Evolutionary conservation across 148 eudicot species (phyloP).

Genomic region (Persicaria tinctoria): DNA sequence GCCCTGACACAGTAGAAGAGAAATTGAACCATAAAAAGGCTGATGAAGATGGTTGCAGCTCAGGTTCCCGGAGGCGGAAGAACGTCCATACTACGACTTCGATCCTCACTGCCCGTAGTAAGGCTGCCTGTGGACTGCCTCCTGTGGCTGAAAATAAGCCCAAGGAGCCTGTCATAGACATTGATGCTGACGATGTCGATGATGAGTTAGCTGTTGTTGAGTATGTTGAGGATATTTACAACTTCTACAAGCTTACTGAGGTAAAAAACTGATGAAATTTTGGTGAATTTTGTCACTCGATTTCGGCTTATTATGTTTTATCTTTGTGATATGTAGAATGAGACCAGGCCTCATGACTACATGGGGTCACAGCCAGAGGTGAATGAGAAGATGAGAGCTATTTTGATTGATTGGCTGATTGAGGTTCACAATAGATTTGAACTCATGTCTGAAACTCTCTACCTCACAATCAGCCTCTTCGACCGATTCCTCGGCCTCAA

Average conservation of each 20-base stretch:
- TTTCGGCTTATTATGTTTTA: not conserved
- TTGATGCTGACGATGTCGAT: slow-evolving; percentile 50
- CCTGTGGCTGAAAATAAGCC: slow-evolving; percentile 14
- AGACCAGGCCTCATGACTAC: slow-evolving; percentile 32
- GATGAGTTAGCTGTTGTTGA: slow-evolving; percentile 56
- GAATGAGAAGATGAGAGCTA: slow-evolving; percentile 50
- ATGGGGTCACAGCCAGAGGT: slow-evolving; percentile 47
- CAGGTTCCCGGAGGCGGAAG: slow-evolving; percentile 21
- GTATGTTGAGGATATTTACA: slow-evolving; percentile 56
- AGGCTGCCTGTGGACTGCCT: slow-evolving; percentile 42
- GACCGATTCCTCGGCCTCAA: slow-evolving; percentile 33
- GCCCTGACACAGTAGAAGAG: slow-evolving; percentile 52
- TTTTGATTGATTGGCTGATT: slow-evolving; percentile 53
- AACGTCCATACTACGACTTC: slow-evolving; percentile 38
- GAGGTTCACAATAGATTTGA: slow-evolving; percentile 61
- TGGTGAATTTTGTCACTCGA: not conserved
- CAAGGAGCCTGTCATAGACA: slow-evolving; percentile 30
- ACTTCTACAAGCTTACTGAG: slow-evolving; percentile 52
- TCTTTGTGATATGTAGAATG: slow-evolving; percentile 14
- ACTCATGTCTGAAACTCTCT: slow-evolving; percentile 46
- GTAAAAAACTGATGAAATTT: slow-evolving; percentile 13
- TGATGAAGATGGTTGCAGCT: slow-evolving; percentile 11
- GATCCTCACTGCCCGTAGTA: slow-evolving; percentile 54
- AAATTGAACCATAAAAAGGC: slow-evolving; percentile 19
- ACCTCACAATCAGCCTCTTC: slow-evolving; percentile 45